Evolutionary conservation across 2,329 filamentous ascomycete genomes (phyloP).

Genomic region (Ophiostoma perfectum): DNA sequence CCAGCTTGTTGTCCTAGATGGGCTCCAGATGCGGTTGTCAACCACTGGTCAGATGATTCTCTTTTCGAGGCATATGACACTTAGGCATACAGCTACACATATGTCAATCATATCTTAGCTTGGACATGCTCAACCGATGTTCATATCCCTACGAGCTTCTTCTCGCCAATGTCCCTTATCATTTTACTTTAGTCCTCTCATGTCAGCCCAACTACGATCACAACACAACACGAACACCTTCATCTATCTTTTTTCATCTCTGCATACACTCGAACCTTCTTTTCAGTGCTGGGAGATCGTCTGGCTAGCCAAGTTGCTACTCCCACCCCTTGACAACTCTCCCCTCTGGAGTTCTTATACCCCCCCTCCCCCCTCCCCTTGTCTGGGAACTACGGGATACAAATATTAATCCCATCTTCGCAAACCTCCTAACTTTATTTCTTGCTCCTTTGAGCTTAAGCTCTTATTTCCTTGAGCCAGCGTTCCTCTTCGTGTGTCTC

Average conservation of each 20-base stretch:
- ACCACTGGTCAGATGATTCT: not conserved
- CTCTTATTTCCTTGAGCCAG: not conserved
- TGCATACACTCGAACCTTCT: not conserved
- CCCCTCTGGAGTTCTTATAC: not conserved
- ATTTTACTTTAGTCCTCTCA: not conserved
- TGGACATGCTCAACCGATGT: not conserved
- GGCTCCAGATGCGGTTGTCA: not conserved
- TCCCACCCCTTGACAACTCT: not conserved
- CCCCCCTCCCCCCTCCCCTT: not conserved
- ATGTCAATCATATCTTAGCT: not conserved
- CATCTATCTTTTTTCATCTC: not conserved
- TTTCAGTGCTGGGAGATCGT: not conserved
- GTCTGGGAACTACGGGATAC: constrained; percentile 16
- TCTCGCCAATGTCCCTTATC: not conserved
- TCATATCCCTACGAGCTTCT: not conserved
- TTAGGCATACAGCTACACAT: not conserved
- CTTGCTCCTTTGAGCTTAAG: constrained; percentile 9
- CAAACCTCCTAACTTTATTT: constrained; percentile 14
- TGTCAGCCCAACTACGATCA: constrained; percentile 13
- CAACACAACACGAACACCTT: constrained; percentile 9
- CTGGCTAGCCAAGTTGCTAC: not conserved
- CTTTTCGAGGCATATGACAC: not conserved
- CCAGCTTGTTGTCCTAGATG: not conserved
- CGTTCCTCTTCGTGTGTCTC: not conserved
- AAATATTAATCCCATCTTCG: constrained; percentile 20